Evolutionary conservation across 2,329 filamentous ascomycete species (phyloP), one percentile per base, ranked within the genome.

Genomic region (Endoconidiophora laricicola): DNA sequence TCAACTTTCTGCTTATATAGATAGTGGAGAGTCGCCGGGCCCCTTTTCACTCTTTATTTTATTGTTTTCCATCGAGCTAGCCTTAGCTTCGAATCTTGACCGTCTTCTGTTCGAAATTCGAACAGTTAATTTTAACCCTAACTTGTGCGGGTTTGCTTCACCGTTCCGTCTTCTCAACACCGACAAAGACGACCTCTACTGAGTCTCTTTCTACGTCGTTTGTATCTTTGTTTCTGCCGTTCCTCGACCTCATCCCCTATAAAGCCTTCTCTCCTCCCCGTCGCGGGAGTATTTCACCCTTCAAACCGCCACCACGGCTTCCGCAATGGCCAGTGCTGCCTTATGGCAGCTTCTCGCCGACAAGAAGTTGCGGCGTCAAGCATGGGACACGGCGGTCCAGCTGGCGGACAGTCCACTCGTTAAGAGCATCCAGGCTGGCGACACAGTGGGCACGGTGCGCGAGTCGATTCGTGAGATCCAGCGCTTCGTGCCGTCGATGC

Each of bases 401-500:
- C 44, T 53, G 12, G 44, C 51, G 20, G 51, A 53, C 42, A 50
- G 46, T n/a, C 51, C 51, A 14, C 39, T 53, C 4, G 51, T 53
- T 37, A 53, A 53, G 39, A 42, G 42, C 20, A 53, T 53, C 39
- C 51, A 53, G 22, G 51, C 51, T n/a, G 51, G 51, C 38, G 51
- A 53, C 36, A 53, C 51, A 2, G 23, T 53, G 23, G 51, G 51
- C 3, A 53, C 51, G 4, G 51, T 53, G 24, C 51, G 51, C 40
- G 51, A 53, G 43, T 45, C 46, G 3, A 50, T 53, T 16, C 47
- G 44, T 22, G 51, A 53, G 14, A 53, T 53, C 4, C 48, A 56
- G 44, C 52, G 16, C 51, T 62, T 56, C 48, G 58, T 63, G 1
- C 62, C 62, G 0, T 56, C 60, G 20, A 62, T 65, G 54, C 62